Base-by-base conservation (phyloP, 805 yeast species). In the Nakazawaea ishiwadae region DNA sequence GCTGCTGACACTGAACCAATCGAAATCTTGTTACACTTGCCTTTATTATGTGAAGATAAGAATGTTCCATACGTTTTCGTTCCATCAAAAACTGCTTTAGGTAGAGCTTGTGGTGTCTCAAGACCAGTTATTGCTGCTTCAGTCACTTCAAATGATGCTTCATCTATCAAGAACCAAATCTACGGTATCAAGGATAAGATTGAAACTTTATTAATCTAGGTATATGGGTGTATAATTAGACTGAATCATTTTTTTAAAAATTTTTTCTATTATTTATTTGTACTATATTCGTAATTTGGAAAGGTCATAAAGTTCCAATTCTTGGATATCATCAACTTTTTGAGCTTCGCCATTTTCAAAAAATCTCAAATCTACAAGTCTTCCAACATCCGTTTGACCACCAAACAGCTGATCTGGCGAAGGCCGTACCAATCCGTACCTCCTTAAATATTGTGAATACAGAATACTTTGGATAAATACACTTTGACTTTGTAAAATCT, bases 1-100 rank as follows among this genome's bases (percentile, higher is more conserved):
- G 99, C 99, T 53, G 99, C 99, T 58, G 99, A 93, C 66, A 89
- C 99, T 59, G 96, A 90, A 72, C 99, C 99, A 59, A 90, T 93
- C 63, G 99, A 93, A 75, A 91, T 93, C 68, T 81, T 93, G 62
- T 80, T 93, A 69, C 99, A 93, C 67, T 79, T 93, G 67, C 99
- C 99, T 39, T 79, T 93, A 59, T 77, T 93, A 59, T 93, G 99
- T 71, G 99, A 93, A 75, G 99, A 93, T 73, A 93, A 93, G 79
- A 93, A 93, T 76, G 99, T 93, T 54, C 97, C 99, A 51, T 93
- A 93, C 76, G 98, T 93, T 51, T 93, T 93, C 55, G 98, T 93
- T 53, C 97, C 99, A 54, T 89, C 97, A 56, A 91, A 93, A 79
- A 81, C 93, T 62, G 99, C 99, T 50, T 77, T 93, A 59, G 99